phyloP scores from a whole-genome alignment of 768 basidiomycete species.

The Coprinopsis cinerea region DNA sequence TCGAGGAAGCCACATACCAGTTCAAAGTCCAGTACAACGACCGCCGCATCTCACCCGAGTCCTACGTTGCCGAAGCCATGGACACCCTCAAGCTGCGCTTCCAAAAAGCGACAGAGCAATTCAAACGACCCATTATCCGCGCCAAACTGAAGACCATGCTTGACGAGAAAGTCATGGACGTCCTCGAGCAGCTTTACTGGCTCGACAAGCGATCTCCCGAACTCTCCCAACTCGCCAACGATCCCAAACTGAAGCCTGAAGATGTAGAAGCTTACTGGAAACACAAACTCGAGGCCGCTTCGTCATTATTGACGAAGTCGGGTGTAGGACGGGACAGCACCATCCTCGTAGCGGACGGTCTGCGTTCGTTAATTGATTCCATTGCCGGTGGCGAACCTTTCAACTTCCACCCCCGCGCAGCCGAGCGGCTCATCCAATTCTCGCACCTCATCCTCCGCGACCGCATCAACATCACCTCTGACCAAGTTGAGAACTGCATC shows the following conservation, averaged over 20 bases:
- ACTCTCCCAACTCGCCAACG: conserved; percentile 61
- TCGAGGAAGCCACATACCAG: conserved; percentile 96
- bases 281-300: conserved; percentile 93
- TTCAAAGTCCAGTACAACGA: conserved; percentile 99
- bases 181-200: conserved; percentile 97
- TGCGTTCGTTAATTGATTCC: conserved; percentile 84
- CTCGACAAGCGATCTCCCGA: conserved; percentile 81
- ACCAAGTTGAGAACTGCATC: conserved; percentile 99
- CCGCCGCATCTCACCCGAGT: conserved; percentile 88
- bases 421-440: conserved; percentile 87
- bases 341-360: conserved; percentile 87
- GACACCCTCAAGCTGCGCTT: conserved; percentile 88
- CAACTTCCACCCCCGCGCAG: conserved; percentile 80
- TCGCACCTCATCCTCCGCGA: conserved; percentile 91
- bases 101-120: conserved; percentile 77
- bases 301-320: conserved; percentile 89
- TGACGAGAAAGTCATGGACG: conserved; percentile 95
- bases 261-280: conserved; percentile 90
- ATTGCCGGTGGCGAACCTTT: conserved; percentile 90
- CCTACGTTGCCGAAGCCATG: conserved; percentile 96
- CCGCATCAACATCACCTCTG: conserved; percentile 88
- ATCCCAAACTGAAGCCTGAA: conserved; percentile 63
- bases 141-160: conserved; percentile 87
- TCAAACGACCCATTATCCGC: conserved; percentile 85
- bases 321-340: conserved; percentile 95